Base-by-base conservation (phyloP, 2,329 filamentous ascomycete genomes). In the Colletotrichum lindemuthianum region DNA sequence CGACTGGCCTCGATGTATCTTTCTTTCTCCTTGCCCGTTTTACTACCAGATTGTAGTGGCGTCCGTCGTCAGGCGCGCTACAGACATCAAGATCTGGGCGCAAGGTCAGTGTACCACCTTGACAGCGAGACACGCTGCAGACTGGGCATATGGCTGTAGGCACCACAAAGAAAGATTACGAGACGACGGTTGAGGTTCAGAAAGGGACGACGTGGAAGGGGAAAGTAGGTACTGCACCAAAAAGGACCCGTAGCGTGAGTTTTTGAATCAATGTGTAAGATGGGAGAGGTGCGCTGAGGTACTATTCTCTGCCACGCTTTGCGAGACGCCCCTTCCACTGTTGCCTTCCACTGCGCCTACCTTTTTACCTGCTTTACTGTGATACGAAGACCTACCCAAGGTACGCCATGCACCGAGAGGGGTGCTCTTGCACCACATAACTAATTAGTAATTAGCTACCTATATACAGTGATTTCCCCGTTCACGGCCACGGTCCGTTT, bases 201-300 rank as follows among this genome's bases (percentile, higher is more conserved):
- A 24, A 24, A 24, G 24, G 24, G 24, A 24, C n/a, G n/a, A n/a
- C n/a, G n/a, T n/a, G n/a, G n/a, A n/a, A n/a, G n/a, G n/a, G n/a
- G n/a, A n/a, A n/a, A n/a, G n/a, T n/a, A n/a, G n/a, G n/a, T n/a
- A n/a, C n/a, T n/a, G n/a, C n/a, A 56, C 57, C 49, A 41, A 40
- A 56, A 41, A 36, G 50, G 55, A 61, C 41, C 51, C 51, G 55
- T 60, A n/a, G n/a, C n/a, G n/a, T n/a, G n/a, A n/a, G n/a, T n/a
- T n/a, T n/a, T n/a, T n/a, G n/a, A n/a, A n/a, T n/a, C n/a, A n/a
- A n/a, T n/a, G n/a, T n/a, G n/a, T n/a, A n/a, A n/a, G n/a, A n/a
- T n/a, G n/a, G n/a, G 24, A 24, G 24, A 24, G 24, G 24, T 24
- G 24, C 4, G 24, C 24, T 24, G 24, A 24, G 24, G 24, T 24